Evolutionary conservation across 352 stramenopile genomes (phyloP), one percentile per base, ranked within the genome.

Genomic region (Elongisporangium anandrum): DNA sequence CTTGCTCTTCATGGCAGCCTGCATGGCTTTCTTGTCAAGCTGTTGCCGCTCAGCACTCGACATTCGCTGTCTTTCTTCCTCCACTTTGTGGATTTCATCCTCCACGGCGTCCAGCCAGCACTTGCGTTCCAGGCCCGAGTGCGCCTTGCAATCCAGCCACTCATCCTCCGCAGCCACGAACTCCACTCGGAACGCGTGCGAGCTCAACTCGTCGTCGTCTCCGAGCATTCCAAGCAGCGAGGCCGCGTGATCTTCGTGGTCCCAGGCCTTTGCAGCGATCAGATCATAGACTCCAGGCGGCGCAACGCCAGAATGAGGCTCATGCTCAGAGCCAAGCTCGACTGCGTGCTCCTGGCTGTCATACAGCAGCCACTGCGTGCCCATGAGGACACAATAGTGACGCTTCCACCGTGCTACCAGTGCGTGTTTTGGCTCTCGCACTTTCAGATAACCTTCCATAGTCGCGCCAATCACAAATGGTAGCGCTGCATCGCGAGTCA

Each of bases 391-490:
- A 20, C 75, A 85, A 56, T 91, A 93, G n/a, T 77, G 68, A 3
- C 65, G 73, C 53, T 77, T 80, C 81, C 81, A 91, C 50, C 56
- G 59, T 19, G 58, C 65, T 2, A 77, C 57, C 17, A 70, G 24
- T 16, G 73, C 65, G 48, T 73, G 48, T 49, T 39, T 6, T 20
- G 47, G 48, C 66, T 70, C 52, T 67, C 75, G 21, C 70, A 65
- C 19, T 19, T 85, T 81, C 17, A 93, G 55, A 51, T 87, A 90
- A 0, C 84, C 81, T 62, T 93, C 83, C 81, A 93, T 93, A 0
- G 69, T 48, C 0, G 83, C 81, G 6, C 81, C 79, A 17, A 71
- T 52, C 8, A 91, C 77, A 56, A 81, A 89, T 7, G 76, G 71
- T 24, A 93, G 65, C 6, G 77, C 68, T 0, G 73, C 50, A 26